phyloP scores from a whole-genome alignment of 1,139 yeast genomes.

The Hemisphaericaspora xylofermentans region DNA sequence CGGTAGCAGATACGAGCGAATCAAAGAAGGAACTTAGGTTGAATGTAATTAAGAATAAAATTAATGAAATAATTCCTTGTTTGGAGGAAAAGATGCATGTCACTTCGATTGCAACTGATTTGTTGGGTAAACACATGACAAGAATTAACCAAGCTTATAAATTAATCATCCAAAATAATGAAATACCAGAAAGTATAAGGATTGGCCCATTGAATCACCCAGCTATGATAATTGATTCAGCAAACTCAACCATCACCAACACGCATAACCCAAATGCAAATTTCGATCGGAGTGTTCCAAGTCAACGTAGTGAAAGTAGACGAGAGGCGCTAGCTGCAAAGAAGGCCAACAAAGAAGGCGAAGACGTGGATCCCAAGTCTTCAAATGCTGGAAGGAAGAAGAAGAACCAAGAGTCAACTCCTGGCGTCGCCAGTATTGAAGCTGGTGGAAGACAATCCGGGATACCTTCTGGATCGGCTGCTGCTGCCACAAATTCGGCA shows the following conservation, averaged over 20 bases:
- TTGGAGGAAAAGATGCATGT: slow-evolving; percentile 97
- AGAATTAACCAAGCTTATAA: slow-evolving; percentile 79
- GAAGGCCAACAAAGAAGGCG: slow-evolving; percentile 48
- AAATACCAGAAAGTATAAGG: slow-evolving; percentile 66
- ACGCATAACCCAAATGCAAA: slow-evolving; percentile 12
- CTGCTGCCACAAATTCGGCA: slow-evolving; percentile 1
- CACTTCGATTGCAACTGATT: slow-evolving; percentile 86
- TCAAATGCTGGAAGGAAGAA: slow-evolving; percentile 22
- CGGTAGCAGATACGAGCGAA: slow-evolving; percentile 4
- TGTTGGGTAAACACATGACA: slow-evolving; percentile 63
- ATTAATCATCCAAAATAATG: slow-evolving; percentile 66
- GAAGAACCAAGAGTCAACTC: slow-evolving; percentile 21
- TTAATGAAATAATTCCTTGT: slow-evolving; percentile 83
- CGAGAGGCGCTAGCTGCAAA: slow-evolving; percentile 92
- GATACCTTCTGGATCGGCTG: not conserved
- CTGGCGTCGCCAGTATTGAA: slow-evolving; percentile 1
- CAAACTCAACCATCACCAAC: slow-evolving; percentile 25
- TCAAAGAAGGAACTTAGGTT: slow-evolving; percentile 27
- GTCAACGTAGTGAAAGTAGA: slow-evolving; percentile 76
- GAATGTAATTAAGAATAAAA: slow-evolving; percentile 41
- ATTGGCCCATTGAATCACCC: slow-evolving; percentile 85
- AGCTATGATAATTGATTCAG: slow-evolving; percentile 67
- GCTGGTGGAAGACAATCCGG: not conserved
- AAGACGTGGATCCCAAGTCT: slow-evolving; percentile 6
- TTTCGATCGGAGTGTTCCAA: slow-evolving; percentile 57